Percentiles rank a stretch among this genome's conserved stretches.
These are phyloP conservation scores for Dimargaris cristalligena DNA, from an alignment of 192 early-diverging fungal species.

Conservation along the genomic window DNA sequence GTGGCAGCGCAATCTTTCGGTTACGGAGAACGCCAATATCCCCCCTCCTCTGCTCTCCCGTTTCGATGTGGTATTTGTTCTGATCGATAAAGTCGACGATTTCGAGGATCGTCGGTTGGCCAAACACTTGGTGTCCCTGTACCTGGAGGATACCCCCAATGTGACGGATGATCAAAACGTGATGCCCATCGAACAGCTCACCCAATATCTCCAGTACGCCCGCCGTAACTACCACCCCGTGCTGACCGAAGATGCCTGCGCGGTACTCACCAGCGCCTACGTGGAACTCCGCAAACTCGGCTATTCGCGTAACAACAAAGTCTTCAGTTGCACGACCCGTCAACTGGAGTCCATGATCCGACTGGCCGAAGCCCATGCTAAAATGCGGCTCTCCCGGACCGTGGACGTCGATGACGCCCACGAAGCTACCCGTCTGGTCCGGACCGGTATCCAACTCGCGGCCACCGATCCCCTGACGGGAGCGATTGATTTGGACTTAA, in stretches of 20 bases:
- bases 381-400: slow-evolving; percentile 57
- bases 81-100: slow-evolving; percentile 83
- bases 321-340: slow-evolving; percentile 78
- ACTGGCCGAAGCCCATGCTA: slow-evolving; percentile 81
- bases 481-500: slow-evolving; percentile 80
- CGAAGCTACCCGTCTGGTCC: slow-evolving; percentile 75
- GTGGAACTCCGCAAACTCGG: slow-evolving; percentile 69
- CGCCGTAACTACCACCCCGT: slow-evolving; percentile 53
- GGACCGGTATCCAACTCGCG: slow-evolving; percentile 73
- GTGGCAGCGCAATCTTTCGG: slow-evolving; percentile 63
- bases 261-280: slow-evolving; percentile 62
- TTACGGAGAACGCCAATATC: slow-evolving; percentile 79
- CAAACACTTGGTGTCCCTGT: slow-evolving; percentile 72
- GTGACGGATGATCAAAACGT: slow-evolving; percentile 7
- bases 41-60: slow-evolving; percentile 87
- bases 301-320: slow-evolving; percentile 17
- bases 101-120: slow-evolving; percentile 71
- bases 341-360: slow-evolving; percentile 98
- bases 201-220: slow-evolving; percentile 86
- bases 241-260: slow-evolving; percentile 60
- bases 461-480: slow-evolving; percentile 92
- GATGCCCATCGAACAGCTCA: slow-evolving; percentile 61
- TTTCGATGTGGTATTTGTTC: slow-evolving; percentile 86
- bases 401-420: slow-evolving; percentile 74
- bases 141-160: slow-evolving; percentile 44